These are phyloP conservation scores for Sarcomyxa edulis DNA, from an alignment of 768 basidiomycete species.

Conservation along the genomic window DNA sequence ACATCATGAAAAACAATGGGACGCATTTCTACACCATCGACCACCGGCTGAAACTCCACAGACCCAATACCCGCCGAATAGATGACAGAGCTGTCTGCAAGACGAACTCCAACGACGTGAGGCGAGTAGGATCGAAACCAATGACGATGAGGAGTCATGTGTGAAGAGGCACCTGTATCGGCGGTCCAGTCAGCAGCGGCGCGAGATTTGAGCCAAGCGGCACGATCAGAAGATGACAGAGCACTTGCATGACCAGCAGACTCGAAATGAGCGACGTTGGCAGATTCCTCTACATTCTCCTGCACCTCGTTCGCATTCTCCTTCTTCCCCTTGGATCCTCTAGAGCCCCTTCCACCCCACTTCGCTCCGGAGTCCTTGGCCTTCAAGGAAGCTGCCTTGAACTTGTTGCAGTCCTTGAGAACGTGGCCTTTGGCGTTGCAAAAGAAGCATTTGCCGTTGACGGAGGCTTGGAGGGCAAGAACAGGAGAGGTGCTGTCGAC, in stretches of 20 bases:
- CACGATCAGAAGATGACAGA: no score
- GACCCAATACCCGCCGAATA: conserved; percentile 21
- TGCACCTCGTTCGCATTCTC: no score
- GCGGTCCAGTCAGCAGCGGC: conserved; percentile 1
- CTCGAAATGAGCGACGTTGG: neutral
- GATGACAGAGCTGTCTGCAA: conserved; percentile 18
- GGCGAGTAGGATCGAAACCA: conserved; percentile 20
- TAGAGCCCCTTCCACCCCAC: no score
- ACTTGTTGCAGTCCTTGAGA: no score
- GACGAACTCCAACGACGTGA: conserved; percentile 14
- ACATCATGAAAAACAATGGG: conserved; percentile 6
- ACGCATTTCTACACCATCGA: neutral
- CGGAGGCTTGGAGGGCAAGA: conserved; percentile 4
- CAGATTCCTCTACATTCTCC: no score
- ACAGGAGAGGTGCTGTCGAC: neutral
- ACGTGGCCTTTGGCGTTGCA: no score
- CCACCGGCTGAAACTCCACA: conserved; percentile 16
- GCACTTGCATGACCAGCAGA: conserved; percentile 3
- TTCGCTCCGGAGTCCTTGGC: no score
- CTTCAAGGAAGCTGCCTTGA: no score
- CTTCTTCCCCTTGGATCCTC: no score
- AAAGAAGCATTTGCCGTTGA: no score
- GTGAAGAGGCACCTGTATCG: conserved; percentile 23
- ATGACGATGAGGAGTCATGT: conserved; percentile 26
- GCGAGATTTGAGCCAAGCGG: neutral